phyloP scores from a whole-genome alignment of 2,329 filamentous ascomycete genomes.

The Fusarium pilosicola region DNA sequence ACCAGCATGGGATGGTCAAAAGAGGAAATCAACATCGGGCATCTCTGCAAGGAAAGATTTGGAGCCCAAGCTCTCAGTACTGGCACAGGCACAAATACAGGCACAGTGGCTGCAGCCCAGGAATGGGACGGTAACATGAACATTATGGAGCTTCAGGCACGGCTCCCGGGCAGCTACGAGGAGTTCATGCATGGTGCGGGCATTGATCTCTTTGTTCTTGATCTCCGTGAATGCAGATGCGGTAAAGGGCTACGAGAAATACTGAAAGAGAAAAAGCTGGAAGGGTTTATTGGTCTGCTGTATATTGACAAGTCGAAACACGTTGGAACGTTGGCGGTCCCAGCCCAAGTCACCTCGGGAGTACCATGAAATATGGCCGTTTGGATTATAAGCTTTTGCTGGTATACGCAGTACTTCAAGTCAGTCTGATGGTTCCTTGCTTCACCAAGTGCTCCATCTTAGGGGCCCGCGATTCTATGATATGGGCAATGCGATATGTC shows the following conservation, averaged over 20 bases:
- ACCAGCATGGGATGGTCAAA: conserved; percentile 31
- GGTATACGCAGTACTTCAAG: neutral
- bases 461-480: neutral
- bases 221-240: conserved; percentile 15
- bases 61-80: conserved; percentile 10
- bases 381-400: conserved; percentile 8
- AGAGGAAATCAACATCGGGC: conserved; percentile 24
- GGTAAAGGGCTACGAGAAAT: conserved; percentile 14
- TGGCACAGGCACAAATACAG: conserved; percentile 20
- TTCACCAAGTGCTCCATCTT: neutral
- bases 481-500: neutral
- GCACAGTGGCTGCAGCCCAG: conserved; percentile 27
- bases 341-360: conserved; percentile 21
- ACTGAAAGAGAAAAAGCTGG: conserved; percentile 2
- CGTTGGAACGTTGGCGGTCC: conserved; percentile 21
- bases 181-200: conserved; percentile 27
- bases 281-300: conserved; percentile 31
- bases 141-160: conserved; percentile 20
- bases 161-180: conserved; percentile 23
- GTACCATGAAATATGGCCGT: conserved; percentile 31
- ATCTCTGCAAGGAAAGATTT: conserved; percentile 25
- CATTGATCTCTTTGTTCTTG: conserved; percentile 20
- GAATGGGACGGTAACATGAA: conserved; percentile 28
- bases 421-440: neutral
- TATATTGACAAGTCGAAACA: conserved; percentile 33